A percentile compares a stretch with the other conserved stretches of the same genome.
Conservation (phyloP, 768 basidiomycete species). For the Suillus sp. region DNA sequence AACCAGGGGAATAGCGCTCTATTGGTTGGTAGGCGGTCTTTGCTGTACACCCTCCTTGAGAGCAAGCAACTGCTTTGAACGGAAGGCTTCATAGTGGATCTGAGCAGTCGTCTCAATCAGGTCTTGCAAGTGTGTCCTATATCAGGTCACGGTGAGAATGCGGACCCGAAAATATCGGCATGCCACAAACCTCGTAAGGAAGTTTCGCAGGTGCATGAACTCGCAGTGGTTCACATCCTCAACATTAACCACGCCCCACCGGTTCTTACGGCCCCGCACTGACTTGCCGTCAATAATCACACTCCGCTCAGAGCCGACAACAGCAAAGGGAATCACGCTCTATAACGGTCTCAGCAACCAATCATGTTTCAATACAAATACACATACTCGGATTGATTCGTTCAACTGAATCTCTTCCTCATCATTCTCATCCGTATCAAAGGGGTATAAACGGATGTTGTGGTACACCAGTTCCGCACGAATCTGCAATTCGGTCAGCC, state of each 20-base stretch:
- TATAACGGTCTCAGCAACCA: conserved; percentile 32
- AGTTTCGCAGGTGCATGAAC: conserved; percentile 96
- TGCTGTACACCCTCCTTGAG: conserved; percentile 93
- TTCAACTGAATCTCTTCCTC: conserved; percentile 92
- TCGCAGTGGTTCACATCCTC: conserved; percentile 98
- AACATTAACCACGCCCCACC: conserved; percentile 98
- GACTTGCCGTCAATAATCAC: conserved; percentile 96
- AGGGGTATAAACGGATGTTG: conserved; percentile 94
- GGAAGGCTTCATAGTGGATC: conserved; percentile 99
- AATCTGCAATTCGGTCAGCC: conserved; percentile 56
- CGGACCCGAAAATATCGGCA: neutral
- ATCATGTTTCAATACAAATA: neutral
- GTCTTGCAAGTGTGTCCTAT: conserved; percentile 94
- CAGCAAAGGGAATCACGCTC: conserved; percentile 95
- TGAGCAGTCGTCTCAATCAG: conserved; percentile 98
- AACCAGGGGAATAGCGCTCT: conserved; percentile 13
- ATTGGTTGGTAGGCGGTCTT: conserved; percentile 49
- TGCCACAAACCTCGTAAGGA: conserved; percentile 75
- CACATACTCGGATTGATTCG: conserved; percentile 80
- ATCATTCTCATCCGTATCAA: conserved; percentile 95
- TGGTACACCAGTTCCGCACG: conserved; percentile 89
- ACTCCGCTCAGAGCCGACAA: conserved; percentile 95
- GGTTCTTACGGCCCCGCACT: conserved; percentile 94
- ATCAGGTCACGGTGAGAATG: neutral
- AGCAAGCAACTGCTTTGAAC: conserved; percentile 95